Conservation (phyloP, 2,329 filamentous ascomycete species). For the Chrysoporthe deuterocubensis region DNA sequence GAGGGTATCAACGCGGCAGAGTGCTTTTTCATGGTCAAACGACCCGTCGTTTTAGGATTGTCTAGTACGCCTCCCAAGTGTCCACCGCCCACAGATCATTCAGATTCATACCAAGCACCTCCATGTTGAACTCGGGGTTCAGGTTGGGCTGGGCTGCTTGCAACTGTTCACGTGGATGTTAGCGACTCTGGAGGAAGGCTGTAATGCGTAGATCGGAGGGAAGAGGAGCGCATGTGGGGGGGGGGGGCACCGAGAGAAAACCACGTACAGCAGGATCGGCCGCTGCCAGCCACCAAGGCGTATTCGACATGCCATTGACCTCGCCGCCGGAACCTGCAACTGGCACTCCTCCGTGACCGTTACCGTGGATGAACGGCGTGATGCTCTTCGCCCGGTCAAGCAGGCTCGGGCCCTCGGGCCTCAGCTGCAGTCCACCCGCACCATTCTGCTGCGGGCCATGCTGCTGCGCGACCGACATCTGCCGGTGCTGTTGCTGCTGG, state of each 20-base stretch:
- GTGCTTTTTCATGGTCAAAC: background rate
- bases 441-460: constrained; percentile 21
- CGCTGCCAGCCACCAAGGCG: constrained; percentile 35
- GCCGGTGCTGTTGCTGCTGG: constrained; percentile 30
- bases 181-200: background rate
- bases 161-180: constrained; percentile 30
- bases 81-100: constrained; percentile 58
- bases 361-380: constrained; percentile 23
- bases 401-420: constrained; percentile 24
- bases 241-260: too few relatives aligned
- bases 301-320: constrained; percentile 28
- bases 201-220: background rate
- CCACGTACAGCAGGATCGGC: constrained; percentile 30
- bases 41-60: too few relatives aligned
- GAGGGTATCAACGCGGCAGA: constrained; percentile 6
- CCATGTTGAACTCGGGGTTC: constrained; percentile 58
- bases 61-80: constrained; percentile 31
- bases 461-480: constrained; percentile 7
- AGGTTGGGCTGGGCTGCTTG: constrained; percentile 35
- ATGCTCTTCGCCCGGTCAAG: constrained; percentile 28
- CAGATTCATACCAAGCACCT: constrained; percentile 56
- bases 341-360: constrained; percentile 10
- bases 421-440: constrained; percentile 13
- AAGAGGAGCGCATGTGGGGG: background rate
- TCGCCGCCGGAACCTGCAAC: constrained; percentile 9